Evolutionary conservation across 768 basidiomycete genomes (phyloP), one percentile per base, ranked within the genome.

Genomic region (Auriscalpium orientale): DNA sequence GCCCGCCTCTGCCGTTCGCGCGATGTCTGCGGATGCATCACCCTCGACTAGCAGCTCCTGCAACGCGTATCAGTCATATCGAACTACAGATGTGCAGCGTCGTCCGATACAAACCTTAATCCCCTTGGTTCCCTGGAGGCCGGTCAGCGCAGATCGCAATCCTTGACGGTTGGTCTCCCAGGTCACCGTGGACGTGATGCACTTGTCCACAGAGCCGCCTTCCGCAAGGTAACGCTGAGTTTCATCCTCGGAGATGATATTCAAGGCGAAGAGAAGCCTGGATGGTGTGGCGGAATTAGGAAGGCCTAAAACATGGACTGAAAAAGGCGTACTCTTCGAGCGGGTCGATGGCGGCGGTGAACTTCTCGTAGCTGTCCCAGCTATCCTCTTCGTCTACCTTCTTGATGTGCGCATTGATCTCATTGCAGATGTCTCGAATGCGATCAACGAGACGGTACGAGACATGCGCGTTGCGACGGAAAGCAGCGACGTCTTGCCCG

Each of bases 401-500:
- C 16, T 22, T n/a, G 37, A 64, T 61, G 46, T 49, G 55, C 43
- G 20, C 36, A 36, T 61, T 58, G 11, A 64, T 64, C 36, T 40
- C 34, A 5, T 54, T 52, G 38, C 60, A 33, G 20, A 64, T 56
- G 16, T 64, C 62, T 6, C 59, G 58, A 28, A 51, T 53, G 13
- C 62, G 55, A 34, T 56, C 53, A 15, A 58, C 54, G 22, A 61
- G 45, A 46, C 64, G 38, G 48, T 60, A 64, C n/a, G 58, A 60
- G 45, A 57, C 46, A 5, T 60, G 62, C 1, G 63, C 56, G 52
- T 64, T 64, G 10, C 63, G 62, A n/a, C 49, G 57, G 37, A 60
- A 57, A 1, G 56, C 37, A 18, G 49, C 47, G 22, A 60, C 59
- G 44, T 64, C 55, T 3, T 37, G 56, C 5, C 59, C 62, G 8